Base-by-base conservation (phyloP, 345 rosid genomes). In the Eucalyptus camaldulensis region DNA sequence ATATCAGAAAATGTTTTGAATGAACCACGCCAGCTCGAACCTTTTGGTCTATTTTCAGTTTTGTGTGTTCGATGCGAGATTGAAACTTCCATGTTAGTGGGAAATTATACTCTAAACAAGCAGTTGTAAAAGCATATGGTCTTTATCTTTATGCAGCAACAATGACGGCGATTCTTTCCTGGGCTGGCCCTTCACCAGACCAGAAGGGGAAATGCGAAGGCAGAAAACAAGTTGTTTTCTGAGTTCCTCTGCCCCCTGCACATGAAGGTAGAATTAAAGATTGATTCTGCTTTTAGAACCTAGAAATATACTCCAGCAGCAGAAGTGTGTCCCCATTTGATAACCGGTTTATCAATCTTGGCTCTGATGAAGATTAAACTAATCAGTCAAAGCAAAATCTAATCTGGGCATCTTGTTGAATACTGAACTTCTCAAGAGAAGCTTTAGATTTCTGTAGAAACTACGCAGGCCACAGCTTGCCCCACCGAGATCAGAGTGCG, bases 131-230 rank as follows among this genome's bases (percentile, higher is more conserved):
- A 37, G 47, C 27, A 6, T 21, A 76, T 76, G 83, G 7, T 40
- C 83, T 2, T 24, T 10, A 40, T 76, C 27, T 76, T 40, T 40
- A 12, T 76, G 83, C 6, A 0, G 6, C 47, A 21, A 6, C 27
- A 37, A 21, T 40, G 83, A 37, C 2, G 5, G 47, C 15, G 16
- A 76, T 40, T 24, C 47, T 76, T 11, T 37, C 83, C 44, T 21
- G 83, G 87, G 91, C 91, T 94, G 90, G 91, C 89, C 93, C 8
- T 88, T 92, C 60, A 87, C 92, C 47, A 2, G 60, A 17, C n/a
- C 2, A 81, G 90, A 86, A 69, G 86, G 56, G 80, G 90, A 89
- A 87, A 45, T 56, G 50, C 14, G 29, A 56, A 67, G 40, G 87
- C 87, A 31, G 22, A 76, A 72, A 88, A 90, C 87, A 85, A 56